Evolutionary conservation across 305 asterid species (phyloP), one percentile per base, ranked within the genome.

Genomic region (Fraxinus albicans): DNA sequence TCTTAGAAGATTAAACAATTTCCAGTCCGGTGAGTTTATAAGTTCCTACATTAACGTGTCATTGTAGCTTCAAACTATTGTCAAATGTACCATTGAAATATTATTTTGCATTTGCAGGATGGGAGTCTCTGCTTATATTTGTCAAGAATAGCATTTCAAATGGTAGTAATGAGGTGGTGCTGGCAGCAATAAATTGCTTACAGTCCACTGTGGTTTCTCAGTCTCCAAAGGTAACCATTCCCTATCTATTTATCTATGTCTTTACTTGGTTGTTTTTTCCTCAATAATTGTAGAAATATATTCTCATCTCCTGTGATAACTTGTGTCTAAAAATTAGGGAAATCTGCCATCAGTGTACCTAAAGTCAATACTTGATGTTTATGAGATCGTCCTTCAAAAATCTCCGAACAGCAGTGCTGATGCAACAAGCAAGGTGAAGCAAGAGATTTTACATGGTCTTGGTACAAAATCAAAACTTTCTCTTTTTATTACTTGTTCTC

Each of bases 121-220:
- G 99, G 99, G 96, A 92, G 83, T 92, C 97, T 36, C 84, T 94
- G 89, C 97, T 96, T 81, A 87, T 90, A 80, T 93, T 88, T 79
- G 91, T 93, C 79, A 92, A 94, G 89, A 91, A 90, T 83, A 92
- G 98, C 93, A 93, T 96, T 88, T 88, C 94, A 84, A 90, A 89
- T 85, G 95, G 98, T 40, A 96, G 98, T 87, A 96, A 94, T 90
- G 99, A 96, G 86, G 97, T 94, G 81, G 97, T 95, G 75, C 94
- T 93, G 83, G 98, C 98, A 55, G 98, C 98, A 73, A 93, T 96
- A 86, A 94, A 96, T 88, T 96, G 99, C 83, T 86, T 96, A 85
- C 99, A 96, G 82, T 92, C 98, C 31, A 92, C 98, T 23, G 88
- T 94, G 77, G 90, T 96, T 83, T 94, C 98, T 83, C 97, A 93